Evolutionary conservation across 2,329 filamentous ascomycete genomes (phyloP).

Genomic region (Clathrospora elynae): DNA sequence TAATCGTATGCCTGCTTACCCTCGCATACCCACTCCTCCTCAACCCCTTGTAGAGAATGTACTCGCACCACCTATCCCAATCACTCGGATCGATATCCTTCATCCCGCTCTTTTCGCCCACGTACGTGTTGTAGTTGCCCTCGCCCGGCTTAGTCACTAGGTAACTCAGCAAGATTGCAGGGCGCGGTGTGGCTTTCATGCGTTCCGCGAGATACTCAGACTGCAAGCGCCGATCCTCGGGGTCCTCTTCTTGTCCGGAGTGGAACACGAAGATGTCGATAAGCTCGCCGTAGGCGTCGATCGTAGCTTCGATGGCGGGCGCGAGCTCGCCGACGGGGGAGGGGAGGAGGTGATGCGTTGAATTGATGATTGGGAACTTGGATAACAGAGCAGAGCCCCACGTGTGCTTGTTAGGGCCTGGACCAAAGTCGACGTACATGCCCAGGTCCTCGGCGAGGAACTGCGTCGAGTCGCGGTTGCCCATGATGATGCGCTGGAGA

Average conservation of each 20-base stretch:
- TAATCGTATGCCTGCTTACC: constrained; percentile 87
- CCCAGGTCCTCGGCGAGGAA: constrained; percentile 94
- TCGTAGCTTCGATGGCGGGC: constrained; percentile 93
- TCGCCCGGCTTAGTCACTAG: constrained; percentile 87
- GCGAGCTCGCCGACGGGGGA: constrained; percentile 93
- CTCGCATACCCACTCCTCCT: constrained; percentile 86
- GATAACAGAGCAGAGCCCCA: constrained; percentile 93
- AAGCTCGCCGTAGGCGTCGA: constrained; percentile 87
- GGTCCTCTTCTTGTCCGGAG: constrained; percentile 96
- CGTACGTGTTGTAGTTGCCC: constrained; percentile 97
- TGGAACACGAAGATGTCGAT: constrained; percentile 98
- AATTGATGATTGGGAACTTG: constrained; percentile 97
- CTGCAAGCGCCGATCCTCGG: constrained; percentile 86
- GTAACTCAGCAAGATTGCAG: constrained; percentile 85
- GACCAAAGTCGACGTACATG: constrained; percentile 98
- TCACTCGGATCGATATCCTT: constrained; percentile 89
- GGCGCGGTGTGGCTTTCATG: constrained; percentile 82
- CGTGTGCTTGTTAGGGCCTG: constrained; percentile 97
- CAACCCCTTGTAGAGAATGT: constrained; percentile 92
- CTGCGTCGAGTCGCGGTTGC: constrained; percentile 94
- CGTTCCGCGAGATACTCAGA: constrained; percentile 81
- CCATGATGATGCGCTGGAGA: constrained; percentile 98
- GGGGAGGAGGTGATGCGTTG: constrained; percentile 91
- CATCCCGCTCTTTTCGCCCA: constrained; percentile 86
- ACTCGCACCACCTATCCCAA: constrained; percentile 99